Conservation (phyloP, 768 basidiomycete species). For the Lentinula lateritia region DNA sequence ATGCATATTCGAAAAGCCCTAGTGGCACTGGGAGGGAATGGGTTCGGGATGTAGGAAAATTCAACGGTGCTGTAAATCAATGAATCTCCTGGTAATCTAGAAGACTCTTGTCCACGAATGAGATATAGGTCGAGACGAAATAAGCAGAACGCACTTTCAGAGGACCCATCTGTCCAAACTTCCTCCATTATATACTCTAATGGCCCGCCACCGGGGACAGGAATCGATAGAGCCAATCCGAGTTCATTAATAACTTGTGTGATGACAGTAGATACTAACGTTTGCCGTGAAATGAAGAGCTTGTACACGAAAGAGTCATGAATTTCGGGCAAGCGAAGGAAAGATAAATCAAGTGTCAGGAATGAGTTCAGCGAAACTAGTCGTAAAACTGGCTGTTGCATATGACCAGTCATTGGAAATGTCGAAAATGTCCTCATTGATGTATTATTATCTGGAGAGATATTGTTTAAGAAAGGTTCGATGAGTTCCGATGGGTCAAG, state of each 20-base stretch:
- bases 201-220: constrained; percentile 60
- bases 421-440: constrained; percentile 57
- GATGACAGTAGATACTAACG: constrained; percentile 52
- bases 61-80: constrained; percentile 37
- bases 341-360: constrained; percentile 47
- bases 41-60: constrained; percentile 34
- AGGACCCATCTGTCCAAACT: constrained; percentile 46
- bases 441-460: constrained; percentile 26
- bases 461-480: constrained; percentile 45
- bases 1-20: constrained; percentile 61
- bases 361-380: constrained; percentile 65
- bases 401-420: constrained; percentile 62
- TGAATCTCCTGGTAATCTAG: constrained; percentile 38
- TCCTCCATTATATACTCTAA: constrained; percentile 76
- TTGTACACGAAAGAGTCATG: constrained; percentile 67
- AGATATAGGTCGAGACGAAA: constrained; percentile 8
- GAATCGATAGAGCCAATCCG: constrained; percentile 60
- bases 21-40: constrained; percentile 31
- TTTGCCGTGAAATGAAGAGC: constrained; percentile 55
- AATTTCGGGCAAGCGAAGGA: constrained; percentile 71
- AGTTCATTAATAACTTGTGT: constrained; percentile 52
- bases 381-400: constrained; percentile 61
- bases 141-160: constrained; percentile 41
- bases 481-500: constrained; percentile 39
- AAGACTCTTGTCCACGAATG: constrained; percentile 28